Base-by-base conservation (phyloP, 352 stramenopile species). In the Pythium dissimile region DNA sequence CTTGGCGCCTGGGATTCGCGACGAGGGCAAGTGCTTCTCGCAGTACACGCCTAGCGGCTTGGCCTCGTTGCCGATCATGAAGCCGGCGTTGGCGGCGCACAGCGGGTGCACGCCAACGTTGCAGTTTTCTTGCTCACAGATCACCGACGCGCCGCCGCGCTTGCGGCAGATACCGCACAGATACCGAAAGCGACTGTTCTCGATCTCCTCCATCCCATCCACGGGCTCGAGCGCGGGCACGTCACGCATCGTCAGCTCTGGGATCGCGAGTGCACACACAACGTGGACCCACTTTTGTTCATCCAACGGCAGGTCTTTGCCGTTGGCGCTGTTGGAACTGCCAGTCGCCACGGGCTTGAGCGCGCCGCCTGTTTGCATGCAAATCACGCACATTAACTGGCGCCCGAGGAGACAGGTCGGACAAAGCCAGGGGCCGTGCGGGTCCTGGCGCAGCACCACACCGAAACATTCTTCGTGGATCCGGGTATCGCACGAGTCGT, bases 401-500 rank as follows among this genome's bases (percentile, higher is more conserved):
- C 78, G 73, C 1, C 83, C 80, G 11, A 92, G 59, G 8, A 89
- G 65, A 66, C 84, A 94, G n/a, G 79, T 86, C 21, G 84, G 77
- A 60, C 84, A 94, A 41, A 65, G 63, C 84, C 84, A 94, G 10
- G 82, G 77, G 0, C 84, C 84, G 44, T 86, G 66, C 16, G 62
- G 42, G 7, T 60, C 12, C 30, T 79, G 64, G 12, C 82, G 75
- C 26, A 94, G 47, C 20, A 94, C 66, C 30, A 86, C 72, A 21
- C 84, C 84, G 55, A 92, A 94, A 45, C 84, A 94, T 47, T 92
- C 84, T 52, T 94, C 84, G 52, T 94, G 84, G 47, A 94, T 73
- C 43, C 75, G 63, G 7, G 79, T 74, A 15, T 72, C 62, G 38
- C 84, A 94, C 0, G 69, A 54, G 58, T 92, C 80, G 43, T 86